Evolutionary conservation across 306 rosid genomes (phyloP).

Genomic region (Casuarina equisetifolia): DNA sequence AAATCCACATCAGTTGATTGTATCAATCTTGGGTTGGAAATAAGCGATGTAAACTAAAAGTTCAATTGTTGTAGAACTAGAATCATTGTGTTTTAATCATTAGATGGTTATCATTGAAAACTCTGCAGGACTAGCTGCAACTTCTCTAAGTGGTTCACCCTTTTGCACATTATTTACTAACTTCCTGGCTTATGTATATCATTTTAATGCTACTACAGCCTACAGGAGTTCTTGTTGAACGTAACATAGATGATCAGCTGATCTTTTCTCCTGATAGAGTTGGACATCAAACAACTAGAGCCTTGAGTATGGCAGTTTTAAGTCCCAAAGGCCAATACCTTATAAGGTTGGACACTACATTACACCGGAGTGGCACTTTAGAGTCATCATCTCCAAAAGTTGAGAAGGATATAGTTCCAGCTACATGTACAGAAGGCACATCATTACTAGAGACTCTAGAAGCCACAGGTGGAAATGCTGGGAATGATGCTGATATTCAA

Average conservation of each 20-base stretch:
- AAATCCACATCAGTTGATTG: neutral
- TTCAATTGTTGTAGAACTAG: neutral
- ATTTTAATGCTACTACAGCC: constrained; percentile 50
- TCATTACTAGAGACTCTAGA: constrained; percentile 46
- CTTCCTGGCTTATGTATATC: neutral
- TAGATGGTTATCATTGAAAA: neutral
- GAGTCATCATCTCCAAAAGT: constrained; percentile 24
- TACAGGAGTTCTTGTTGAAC: constrained; percentile 59
- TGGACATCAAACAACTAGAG: constrained; percentile 21
- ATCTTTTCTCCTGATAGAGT: constrained; percentile 55
- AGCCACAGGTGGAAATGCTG: constrained; percentile 39
- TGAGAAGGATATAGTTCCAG: constrained; percentile 43
- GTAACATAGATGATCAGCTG: constrained; percentile 51
- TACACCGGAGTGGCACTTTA: neutral
- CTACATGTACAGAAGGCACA: constrained; percentile 39
- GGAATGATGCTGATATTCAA: constrained; percentile 49
- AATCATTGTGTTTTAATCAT: neutral
- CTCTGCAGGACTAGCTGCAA: neutral
- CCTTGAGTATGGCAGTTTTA: constrained; percentile 14
- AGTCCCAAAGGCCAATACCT: constrained; percentile 37
- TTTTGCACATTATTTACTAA: constrained; percentile 5
- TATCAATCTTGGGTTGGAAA: neutral
- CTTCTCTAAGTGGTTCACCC: neutral
- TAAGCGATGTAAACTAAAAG: neutral
- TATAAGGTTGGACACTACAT: constrained; percentile 10